Conservation (phyloP, 306 rosid species). For the Cucurbita pepo region DNA sequence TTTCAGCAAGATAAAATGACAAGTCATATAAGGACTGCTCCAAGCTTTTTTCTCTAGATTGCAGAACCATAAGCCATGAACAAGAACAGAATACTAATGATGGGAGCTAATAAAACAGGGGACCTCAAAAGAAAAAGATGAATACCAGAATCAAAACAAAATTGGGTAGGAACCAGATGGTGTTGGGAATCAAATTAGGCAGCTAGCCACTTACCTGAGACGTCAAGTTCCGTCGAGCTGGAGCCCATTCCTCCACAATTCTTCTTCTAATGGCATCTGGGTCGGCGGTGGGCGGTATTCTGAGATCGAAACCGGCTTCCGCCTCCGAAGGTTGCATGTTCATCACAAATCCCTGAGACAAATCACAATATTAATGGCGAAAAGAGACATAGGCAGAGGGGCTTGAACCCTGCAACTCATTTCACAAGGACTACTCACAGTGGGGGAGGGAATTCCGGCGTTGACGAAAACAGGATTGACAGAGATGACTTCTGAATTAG, state of each 20-base stretch:
- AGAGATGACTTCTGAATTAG: slow-evolving; percentile 61
- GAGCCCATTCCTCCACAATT: slow-evolving; percentile 80
- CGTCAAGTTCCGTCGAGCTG: slow-evolving; percentile 53
- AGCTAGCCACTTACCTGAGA: slow-evolving; percentile 33
- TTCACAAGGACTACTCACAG: slow-evolving; percentile 27
- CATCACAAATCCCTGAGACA: slow-evolving; percentile 74
- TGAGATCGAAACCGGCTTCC: slow-evolving; percentile 71
- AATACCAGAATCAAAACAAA: background rate
- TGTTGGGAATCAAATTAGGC: background rate
- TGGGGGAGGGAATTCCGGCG: slow-evolving; percentile 41
- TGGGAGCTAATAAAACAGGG: background rate
- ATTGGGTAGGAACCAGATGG: background rate
- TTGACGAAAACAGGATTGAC: slow-evolving; percentile 74
- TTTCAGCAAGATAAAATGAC: background rate
- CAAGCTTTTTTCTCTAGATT: background rate
- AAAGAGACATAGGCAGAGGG: background rate
- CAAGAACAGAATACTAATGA: background rate
- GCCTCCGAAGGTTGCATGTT: slow-evolving; percentile 89
- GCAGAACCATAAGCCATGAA: background rate
- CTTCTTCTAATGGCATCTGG: slow-evolving; percentile 48
- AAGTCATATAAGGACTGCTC: background rate
- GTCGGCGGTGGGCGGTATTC: slow-evolving; percentile 55
- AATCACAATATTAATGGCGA: background rate
- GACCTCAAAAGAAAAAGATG: background rate
- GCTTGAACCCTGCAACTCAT: background rate